Evolutionary conservation across 2,329 filamentous ascomycete genomes (phyloP).

Genomic region (Fusarium sambucinum): DNA sequence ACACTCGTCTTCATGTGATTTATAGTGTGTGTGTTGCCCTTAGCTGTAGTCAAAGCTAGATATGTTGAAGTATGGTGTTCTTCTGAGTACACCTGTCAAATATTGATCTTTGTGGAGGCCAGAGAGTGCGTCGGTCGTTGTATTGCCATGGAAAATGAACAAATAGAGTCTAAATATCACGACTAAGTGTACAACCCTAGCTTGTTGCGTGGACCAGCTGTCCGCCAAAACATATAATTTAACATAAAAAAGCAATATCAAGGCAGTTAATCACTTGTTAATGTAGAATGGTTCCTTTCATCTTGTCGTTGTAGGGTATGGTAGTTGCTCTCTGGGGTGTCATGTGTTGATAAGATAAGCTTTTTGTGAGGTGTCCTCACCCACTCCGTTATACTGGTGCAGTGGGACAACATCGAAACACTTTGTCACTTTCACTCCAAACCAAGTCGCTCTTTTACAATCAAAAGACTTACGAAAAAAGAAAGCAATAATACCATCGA

Average conservation of each 20-base stretch:
- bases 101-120: neutral
- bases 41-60: neutral
- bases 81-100: neutral
- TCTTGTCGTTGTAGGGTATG: slow-evolving; percentile 35
- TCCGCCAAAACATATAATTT: neutral
- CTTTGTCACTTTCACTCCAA: slow-evolving; percentile 24
- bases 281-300: neutral
- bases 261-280: neutral
- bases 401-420: slow-evolving; percentile 8
- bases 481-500: neutral
- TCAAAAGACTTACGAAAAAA: neutral
- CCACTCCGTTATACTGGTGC: slow-evolving; percentile 12
- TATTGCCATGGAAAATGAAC: neutral
- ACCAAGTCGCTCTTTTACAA: slow-evolving; percentile 36
- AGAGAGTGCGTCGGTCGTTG: too few relatives aligned
- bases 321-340: slow-evolving; percentile 37
- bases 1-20: neutral
- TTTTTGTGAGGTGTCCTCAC: slow-evolving; percentile 52
- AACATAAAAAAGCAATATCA: neutral
- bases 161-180: neutral
- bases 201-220: too few relatives aligned
- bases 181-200: neutral
- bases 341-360: slow-evolving; percentile 57
- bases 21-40: neutral
- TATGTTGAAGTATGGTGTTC: too few relatives aligned